A percentile compares a stretch with the other conserved stretches of the same genome.
Conservation (phyloP, 768 basidiomycete species). For the Termitomyces sp. region DNA sequence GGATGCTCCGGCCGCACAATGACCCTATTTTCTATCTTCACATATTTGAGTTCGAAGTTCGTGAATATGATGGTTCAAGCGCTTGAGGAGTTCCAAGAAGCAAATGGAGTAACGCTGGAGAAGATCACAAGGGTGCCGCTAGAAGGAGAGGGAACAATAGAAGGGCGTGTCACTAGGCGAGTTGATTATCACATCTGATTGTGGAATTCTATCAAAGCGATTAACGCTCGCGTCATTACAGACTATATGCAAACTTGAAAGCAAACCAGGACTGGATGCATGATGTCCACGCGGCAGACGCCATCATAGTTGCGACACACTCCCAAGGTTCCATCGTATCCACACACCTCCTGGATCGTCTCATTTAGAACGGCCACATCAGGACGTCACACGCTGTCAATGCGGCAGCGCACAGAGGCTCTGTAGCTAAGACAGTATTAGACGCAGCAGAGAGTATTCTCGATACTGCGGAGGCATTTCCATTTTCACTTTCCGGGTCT, state of each 20-base stretch:
- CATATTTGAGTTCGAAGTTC: slow-evolving; percentile 74
- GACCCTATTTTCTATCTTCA: background rate
- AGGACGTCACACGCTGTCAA: slow-evolving; percentile 39
- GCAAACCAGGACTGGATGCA: slow-evolving; percentile 70
- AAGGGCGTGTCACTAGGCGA: slow-evolving; percentile 72
- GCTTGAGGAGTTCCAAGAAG: slow-evolving; percentile 60
- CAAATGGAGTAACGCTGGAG: slow-evolving; percentile 58
- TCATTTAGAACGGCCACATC: slow-evolving; percentile 80
- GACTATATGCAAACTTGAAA: slow-evolving; percentile 62
- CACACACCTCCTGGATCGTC: slow-evolving; percentile 79
- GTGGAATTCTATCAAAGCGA: background rate
- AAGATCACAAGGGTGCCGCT: slow-evolving; percentile 84
- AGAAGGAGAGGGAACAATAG: slow-evolving; percentile 93
- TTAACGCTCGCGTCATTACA: slow-evolving; percentile 20
- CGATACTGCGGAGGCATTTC: background rate
- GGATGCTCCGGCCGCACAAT: background rate
- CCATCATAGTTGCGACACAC: slow-evolving; percentile 88
- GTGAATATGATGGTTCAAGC: slow-evolving; percentile 79
- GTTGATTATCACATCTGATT: background rate
- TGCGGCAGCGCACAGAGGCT: slow-evolving; percentile 20
- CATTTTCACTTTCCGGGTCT: background rate
- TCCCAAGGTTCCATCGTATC: slow-evolving; percentile 95
- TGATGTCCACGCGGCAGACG: slow-evolving; percentile 79
- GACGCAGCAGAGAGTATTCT: background rate
- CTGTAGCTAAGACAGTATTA: slow-evolving; percentile 4